Base-by-base conservation (phyloP, 2,329 filamentous ascomycete genomes). In the Talaromyces sp. region DNA sequence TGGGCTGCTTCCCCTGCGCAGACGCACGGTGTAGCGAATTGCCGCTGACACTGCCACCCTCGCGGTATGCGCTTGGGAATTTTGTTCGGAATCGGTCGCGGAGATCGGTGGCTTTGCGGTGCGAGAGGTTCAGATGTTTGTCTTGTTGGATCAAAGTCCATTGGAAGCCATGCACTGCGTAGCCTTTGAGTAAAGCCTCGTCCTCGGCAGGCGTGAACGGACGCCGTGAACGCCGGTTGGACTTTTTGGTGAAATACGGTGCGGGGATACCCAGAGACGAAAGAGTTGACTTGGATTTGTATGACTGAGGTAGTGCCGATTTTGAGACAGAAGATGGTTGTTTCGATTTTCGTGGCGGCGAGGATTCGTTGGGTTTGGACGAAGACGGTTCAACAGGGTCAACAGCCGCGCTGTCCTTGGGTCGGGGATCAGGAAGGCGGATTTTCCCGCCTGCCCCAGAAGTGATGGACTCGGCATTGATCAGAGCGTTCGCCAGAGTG, bases 121-220 rank as follows among this genome's bases (percentile, higher is more conserved):
- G 75, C 10, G 70, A 68, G 51, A 87, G 77, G 13, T 79, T 77
- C 3, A 87, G 70, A 6, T 79, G 75, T 14, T 73, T 72, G 62
- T 87, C 84, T 60, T 83, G 78, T 62, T 80, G 78, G 57, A 88
- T 88, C 7, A 77, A 70, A 11, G 82, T 84, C 86, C 86, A 88
- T 49, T 81, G 77, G 55, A 84, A 81, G 3, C 84, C 84, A 64
- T 87, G 79, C 54, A 82, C 81, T 24, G 80, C 75, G 63, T 86
- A 86, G 4, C 86, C 86, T 65, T 78, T 80, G 1, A 86, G 72
- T 0, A 88, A 69, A 27, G 84, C 82, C 52, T 80, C 76, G 64
- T 88, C 86, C 71, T 88, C 86, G 21, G 76, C 73, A 0, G 76
- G 71, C 0, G 81, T 85, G 66, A 86, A 88, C 8, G 77, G 78